A percentile compares a stretch with the other conserved stretches of the same genome.
Conservation (phyloP, 139 green algal genomes). For the Volvox africanus region DNA sequence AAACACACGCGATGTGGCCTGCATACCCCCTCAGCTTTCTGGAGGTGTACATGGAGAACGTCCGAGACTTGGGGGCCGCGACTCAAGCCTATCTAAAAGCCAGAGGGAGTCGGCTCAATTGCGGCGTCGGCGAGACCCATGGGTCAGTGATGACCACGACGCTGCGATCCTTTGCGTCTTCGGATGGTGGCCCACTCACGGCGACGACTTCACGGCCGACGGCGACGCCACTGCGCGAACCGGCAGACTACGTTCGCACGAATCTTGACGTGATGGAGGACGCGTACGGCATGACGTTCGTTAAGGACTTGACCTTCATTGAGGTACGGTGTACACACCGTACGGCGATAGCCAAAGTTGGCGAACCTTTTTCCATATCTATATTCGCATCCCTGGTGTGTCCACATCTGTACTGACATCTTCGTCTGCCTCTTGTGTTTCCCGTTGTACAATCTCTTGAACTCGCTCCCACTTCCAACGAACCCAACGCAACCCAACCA, state of each 20-base stretch:
- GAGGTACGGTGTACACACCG: conserved; percentile 45
- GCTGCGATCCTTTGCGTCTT: not conserved
- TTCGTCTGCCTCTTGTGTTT: no score
- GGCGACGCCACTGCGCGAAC: not conserved
- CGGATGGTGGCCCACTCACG: not conserved
- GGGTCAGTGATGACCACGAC: no score
- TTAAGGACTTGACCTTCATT: conserved; percentile 62
- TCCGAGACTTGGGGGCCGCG: conserved; percentile 42
- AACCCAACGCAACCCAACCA: no score
- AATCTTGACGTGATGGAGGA: conserved; percentile 70
- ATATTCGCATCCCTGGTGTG: not conserved
- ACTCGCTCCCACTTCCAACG: no score
- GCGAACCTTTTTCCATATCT: not conserved
- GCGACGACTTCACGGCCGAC: not conserved
- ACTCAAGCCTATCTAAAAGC: conserved; percentile 3
- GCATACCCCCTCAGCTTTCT: conserved; percentile 49
- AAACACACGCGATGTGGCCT: no score
- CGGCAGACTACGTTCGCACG: conserved; percentile 38
- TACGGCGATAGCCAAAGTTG: not conserved
- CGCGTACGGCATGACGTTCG: conserved; percentile 48
- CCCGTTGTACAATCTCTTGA: no score
- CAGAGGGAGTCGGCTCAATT: not conserved
- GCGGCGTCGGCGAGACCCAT: not conserved
- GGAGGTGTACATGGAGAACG: conserved; percentile 71
- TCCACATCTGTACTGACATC: no score